Percentiles rank a stretch among this genome's conserved stretches.
Conservation (phyloP, 768 basidiomycete species). For the Lactarius akahatsu region DNA sequence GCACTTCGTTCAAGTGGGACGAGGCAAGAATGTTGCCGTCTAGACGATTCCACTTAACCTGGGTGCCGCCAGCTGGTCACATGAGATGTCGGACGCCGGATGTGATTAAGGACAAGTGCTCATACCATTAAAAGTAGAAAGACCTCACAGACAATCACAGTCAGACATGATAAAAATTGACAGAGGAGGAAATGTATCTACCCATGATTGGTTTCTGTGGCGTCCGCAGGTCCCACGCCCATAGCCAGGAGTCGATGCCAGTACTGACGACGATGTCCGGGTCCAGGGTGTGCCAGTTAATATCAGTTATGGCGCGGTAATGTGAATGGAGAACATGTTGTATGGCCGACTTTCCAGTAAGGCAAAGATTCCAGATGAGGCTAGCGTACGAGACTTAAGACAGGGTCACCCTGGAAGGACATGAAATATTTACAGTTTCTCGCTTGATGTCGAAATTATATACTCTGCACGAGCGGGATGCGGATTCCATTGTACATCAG, state of each 20-base stretch:
- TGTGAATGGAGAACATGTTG: constrained; percentile 85
- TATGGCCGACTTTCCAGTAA: constrained; percentile 74
- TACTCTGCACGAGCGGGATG: constrained; percentile 74
- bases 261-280: constrained; percentile 86
- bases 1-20: constrained; percentile 79
- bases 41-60: constrained; percentile 95
- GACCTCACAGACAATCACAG: constrained; percentile 37
- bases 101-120: constrained; percentile 7
- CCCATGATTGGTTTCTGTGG: constrained; percentile 64
- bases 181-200: constrained; percentile 29
- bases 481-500: constrained; percentile 92
- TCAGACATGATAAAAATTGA: not conserved
- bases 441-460: constrained; percentile 84
- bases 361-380: constrained; percentile 91
- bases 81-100: constrained; percentile 13
- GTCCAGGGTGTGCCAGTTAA: constrained; percentile 93
- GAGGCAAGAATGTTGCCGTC: constrained; percentile 87
- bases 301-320: constrained; percentile 94
- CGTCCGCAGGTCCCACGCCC: constrained; percentile 84
- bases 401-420: not conserved
- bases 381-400: constrained; percentile 38
- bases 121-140: constrained; percentile 58
- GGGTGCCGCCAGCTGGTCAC: constrained; percentile 76
- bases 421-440: constrained; percentile 64
- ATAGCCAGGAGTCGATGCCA: constrained; percentile 91